These are phyloP conservation scores for Rhodocollybia butyracea DNA, from an alignment of 768 basidiomycete genomes.

Conservation along the genomic window DNA sequence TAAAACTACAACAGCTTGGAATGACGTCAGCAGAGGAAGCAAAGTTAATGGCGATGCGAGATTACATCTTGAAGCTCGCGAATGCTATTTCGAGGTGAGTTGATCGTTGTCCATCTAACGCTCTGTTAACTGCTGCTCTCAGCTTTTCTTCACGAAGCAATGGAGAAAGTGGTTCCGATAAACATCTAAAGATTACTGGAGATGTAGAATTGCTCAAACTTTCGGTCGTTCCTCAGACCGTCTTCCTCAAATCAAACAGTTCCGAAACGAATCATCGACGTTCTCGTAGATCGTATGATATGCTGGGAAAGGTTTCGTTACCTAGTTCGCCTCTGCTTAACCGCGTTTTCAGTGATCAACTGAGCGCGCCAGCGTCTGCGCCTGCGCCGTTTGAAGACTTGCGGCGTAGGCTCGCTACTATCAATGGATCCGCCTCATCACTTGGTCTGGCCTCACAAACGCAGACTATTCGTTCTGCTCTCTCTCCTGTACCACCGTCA, in stretches of 20 bases:
- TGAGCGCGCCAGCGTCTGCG: constrained; percentile 30
- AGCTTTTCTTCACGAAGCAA: constrained; percentile 69
- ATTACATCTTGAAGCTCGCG: constrained; percentile 84
- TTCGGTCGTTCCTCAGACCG: constrained; percentile 85
- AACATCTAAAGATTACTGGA: constrained; percentile 58
- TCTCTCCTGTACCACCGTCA: constrained; percentile 31
- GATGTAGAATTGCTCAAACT: constrained; percentile 84
- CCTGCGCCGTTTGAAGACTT: constrained; percentile 76
- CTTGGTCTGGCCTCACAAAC: constrained; percentile 38
- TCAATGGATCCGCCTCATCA: constrained; percentile 71
- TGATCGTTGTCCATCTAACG: not conserved
- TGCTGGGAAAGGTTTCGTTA: constrained; percentile 36
- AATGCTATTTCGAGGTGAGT: constrained; percentile 72
- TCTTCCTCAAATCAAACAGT: constrained; percentile 70
- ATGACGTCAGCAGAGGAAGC: constrained; percentile 80
- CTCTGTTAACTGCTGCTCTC: constrained; percentile 5
- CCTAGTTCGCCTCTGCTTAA: constrained; percentile 48
- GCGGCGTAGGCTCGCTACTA: constrained; percentile 67
- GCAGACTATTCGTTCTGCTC: constrained; percentile 40
- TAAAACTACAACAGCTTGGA: constrained; percentile 82
- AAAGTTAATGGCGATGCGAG: constrained; percentile 85
- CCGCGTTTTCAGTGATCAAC: constrained; percentile 37
- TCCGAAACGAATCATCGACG: constrained; percentile 40
- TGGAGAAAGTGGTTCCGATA: constrained; percentile 60
- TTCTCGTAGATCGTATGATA: constrained; percentile 37